phyloP scores from a whole-genome alignment of 192 early-diverging fungal species.

The Podila epigama region DNA sequence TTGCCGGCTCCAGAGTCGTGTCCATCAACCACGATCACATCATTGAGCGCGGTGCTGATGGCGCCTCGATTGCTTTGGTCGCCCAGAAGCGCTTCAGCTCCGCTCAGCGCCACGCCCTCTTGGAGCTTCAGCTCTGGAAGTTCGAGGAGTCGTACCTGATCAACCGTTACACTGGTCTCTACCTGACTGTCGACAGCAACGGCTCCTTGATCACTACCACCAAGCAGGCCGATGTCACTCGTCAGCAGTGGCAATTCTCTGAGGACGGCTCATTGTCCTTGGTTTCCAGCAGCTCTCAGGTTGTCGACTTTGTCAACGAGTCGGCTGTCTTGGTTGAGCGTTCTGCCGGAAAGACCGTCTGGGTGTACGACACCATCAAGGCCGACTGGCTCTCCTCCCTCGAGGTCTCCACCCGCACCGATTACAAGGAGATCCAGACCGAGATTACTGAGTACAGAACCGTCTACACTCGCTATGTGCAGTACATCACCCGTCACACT shows the following conservation, averaged over 20 bases:
- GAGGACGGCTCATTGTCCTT: slow-evolving; percentile 33
- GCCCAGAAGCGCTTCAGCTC: slow-evolving; percentile 38
- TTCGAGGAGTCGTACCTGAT: slow-evolving; percentile 34
- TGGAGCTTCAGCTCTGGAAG: slow-evolving; percentile 48
- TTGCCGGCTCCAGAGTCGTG: slow-evolving; percentile 34
- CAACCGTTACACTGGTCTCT: slow-evolving; percentile 41
- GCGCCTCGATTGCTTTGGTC: slow-evolving; percentile 12
- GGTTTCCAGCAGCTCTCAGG: slow-evolving; percentile 25
- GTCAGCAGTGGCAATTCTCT: slow-evolving; percentile 46
- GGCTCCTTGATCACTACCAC: slow-evolving; percentile 18
- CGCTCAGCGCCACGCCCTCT: slow-evolving; percentile 26
- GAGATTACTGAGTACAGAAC: slow-evolving; percentile 45
- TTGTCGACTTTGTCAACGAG: slow-evolving; percentile 45
- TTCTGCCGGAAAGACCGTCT: slow-evolving; percentile 36
- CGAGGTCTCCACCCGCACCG: slow-evolving; percentile 5
- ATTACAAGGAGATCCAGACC: slow-evolving; percentile 15
- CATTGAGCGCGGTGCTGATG: slow-evolving; percentile 23
- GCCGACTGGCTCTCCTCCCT: slow-evolving; percentile 24
- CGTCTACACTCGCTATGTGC: slow-evolving; percentile 45
- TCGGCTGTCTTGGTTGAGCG: slow-evolving; percentile 43
- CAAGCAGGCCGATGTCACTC: slow-evolving; percentile 24
- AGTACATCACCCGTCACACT: slow-evolving; percentile 37
- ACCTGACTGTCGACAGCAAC: slow-evolving; percentile 16
- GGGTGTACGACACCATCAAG: slow-evolving; percentile 25
- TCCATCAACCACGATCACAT: slow-evolving; percentile 18